Conservation (phyloP, 2,329 filamentous ascomycete genomes). For the Pestalotiopsis sp. region DNA sequence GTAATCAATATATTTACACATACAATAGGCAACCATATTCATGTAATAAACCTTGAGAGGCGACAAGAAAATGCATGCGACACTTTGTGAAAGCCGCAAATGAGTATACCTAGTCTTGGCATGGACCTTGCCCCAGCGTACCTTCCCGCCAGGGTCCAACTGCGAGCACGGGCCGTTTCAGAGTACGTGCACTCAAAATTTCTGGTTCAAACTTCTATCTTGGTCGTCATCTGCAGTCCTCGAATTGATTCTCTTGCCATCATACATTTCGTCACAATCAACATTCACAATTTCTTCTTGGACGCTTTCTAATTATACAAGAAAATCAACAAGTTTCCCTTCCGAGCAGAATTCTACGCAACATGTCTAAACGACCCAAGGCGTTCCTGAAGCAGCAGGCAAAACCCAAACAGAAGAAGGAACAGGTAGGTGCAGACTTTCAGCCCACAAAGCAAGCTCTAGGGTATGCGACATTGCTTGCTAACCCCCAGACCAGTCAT, state of each 20-base stretch:
- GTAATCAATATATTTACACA: too few species aligned
- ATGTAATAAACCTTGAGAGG: too few species aligned
- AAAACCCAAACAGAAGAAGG: constrained; percentile 25
- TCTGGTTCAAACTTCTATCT: not conserved
- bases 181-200: not conserved
- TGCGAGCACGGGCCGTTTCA: not conserved
- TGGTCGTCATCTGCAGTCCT: not conserved
- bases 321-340: not conserved
- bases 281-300: not conserved
- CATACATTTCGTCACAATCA: not conserved
- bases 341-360: not conserved
- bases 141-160: not conserved
- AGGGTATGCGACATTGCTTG: not conserved
- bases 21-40: too few species aligned
- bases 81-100: too few species aligned
- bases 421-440: constrained; percentile 10
- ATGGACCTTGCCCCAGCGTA: not conserved
- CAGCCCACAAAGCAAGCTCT: not conserved
- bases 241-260: not conserved
- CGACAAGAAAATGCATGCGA: too few species aligned
- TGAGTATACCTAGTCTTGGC: not conserved
- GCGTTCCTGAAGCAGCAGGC: constrained; percentile 19
- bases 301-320: not conserved
- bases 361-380: constrained; percentile 17
- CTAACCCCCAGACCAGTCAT: constrained; percentile 39